These are phyloP conservation scores for Cryptosporidium parvum DNA, from an alignment of 169 alveolate genomes.

Conservation along the genomic window DNA sequence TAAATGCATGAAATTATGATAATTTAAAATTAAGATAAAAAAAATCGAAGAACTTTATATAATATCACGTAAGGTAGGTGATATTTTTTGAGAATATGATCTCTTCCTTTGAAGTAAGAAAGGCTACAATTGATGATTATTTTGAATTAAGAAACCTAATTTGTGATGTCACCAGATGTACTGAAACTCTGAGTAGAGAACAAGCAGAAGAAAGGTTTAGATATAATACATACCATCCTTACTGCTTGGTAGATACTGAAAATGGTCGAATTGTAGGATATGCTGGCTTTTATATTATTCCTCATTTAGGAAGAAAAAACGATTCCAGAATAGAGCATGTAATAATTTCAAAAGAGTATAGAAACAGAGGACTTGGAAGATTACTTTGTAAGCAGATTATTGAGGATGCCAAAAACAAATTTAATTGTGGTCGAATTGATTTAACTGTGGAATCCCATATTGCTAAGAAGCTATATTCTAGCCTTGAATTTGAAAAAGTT, in stretches of 20 bases:
- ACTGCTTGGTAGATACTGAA: slow-evolving; percentile 51
- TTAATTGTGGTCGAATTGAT: slow-evolving; percentile 62
- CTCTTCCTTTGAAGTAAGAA: slow-evolving; percentile 44
- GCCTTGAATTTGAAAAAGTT: slow-evolving; percentile 44
- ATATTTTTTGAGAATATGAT: not conserved
- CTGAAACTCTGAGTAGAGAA: not conserved
- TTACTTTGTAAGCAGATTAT: slow-evolving; percentile 44
- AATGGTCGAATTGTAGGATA: slow-evolving; percentile 41
- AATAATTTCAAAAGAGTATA: slow-evolving; percentile 33
- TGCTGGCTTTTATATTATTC: slow-evolving; percentile 69
- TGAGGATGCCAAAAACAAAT: slow-evolving; percentile 62
- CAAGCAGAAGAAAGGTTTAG: slow-evolving; percentile 42
- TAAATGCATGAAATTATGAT: slow-evolving; percentile 10
- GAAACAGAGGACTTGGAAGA: slow-evolving; percentile 68
- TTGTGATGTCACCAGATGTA: slow-evolving; percentile 54
- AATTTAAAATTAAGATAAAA: slow-evolving; percentile 4
- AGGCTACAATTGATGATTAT: slow-evolving; percentile 38
- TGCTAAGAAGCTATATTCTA: slow-evolving; percentile 41
- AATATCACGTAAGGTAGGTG: not conserved
- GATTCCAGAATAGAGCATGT: slow-evolving; percentile 71
- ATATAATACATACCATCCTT: slow-evolving; percentile 27
- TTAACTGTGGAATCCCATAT: slow-evolving; percentile 55
- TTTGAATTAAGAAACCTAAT: slow-evolving; percentile 27
- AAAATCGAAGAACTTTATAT: not conserved
- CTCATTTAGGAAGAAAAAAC: slow-evolving; percentile 60